These are phyloP conservation scores for Fraxinus baroniana DNA, from an alignment of 305 asterid genomes.

Conservation along the genomic window DNA sequence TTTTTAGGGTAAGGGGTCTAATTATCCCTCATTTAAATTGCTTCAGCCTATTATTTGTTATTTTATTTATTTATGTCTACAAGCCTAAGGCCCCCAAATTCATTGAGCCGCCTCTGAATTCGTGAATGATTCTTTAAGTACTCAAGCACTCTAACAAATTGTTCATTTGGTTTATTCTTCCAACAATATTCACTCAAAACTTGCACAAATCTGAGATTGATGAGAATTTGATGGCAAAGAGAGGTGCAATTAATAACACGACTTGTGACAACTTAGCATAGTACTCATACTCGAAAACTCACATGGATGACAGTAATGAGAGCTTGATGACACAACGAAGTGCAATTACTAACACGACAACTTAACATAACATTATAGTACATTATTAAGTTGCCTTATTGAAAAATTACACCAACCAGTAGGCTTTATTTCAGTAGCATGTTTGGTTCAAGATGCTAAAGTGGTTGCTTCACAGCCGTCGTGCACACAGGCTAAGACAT, in stretches of 20 bases:
- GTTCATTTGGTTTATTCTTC: not conserved
- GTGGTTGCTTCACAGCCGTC: constrained; percentile 59
- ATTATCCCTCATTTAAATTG: too few relatives aligned
- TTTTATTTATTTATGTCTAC: too few relatives aligned
- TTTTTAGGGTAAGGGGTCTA: too few relatives aligned
- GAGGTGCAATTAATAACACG: not conserved
- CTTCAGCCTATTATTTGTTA: too few relatives aligned
- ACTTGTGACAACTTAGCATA: not conserved
- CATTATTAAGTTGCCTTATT: not conserved
- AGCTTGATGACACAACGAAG: not conserved
- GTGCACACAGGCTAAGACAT: constrained; percentile 58
- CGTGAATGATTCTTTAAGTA: not conserved
- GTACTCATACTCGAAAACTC: not conserved
- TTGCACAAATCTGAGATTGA: not conserved
- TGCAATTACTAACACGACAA: not conserved
- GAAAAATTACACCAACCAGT: not conserved
- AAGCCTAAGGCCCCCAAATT: not conserved
- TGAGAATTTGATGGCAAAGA: not conserved
- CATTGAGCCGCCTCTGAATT: not conserved
- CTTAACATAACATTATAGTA: not conserved
- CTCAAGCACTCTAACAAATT: not conserved
- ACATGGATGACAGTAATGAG: constrained; percentile 31
- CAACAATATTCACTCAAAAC: not conserved
- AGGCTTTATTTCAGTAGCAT: not conserved
- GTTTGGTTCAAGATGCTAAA: constrained; percentile 35